phyloP scores from a whole-genome alignment of 2,329 filamentous ascomycete species.

The Aspergillus sp. region DNA sequence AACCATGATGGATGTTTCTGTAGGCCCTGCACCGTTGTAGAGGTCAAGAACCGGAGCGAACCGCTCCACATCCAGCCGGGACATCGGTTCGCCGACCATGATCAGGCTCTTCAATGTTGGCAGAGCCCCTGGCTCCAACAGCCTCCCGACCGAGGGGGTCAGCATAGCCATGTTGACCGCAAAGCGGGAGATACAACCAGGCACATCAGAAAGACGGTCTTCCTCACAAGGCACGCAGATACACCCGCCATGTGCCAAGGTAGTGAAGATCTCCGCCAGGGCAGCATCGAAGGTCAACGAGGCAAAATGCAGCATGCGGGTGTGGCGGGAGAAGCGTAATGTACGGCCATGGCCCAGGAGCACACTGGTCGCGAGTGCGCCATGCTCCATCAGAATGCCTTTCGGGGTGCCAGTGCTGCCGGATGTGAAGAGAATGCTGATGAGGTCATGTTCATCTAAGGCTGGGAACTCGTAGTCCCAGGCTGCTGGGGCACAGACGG shows the following conservation, averaged over 20 bases:
- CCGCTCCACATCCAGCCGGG: neutral
- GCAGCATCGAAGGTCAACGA: constrained; percentile 45
- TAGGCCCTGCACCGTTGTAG: neutral
- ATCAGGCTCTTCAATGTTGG: neutral
- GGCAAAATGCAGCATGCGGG: constrained; percentile 37
- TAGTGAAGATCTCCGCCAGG: constrained; percentile 36
- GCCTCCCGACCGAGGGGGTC: neutral
- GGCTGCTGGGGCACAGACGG: neutral
- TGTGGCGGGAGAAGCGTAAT: neutral
- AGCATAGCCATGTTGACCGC: neutral
- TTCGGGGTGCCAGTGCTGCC: neutral
- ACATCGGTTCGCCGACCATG: neutral
- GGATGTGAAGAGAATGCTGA: neutral
- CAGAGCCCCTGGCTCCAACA: neutral
- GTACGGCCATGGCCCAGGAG: neutral
- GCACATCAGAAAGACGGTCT: constrained; percentile 41
- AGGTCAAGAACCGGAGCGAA: neutral
- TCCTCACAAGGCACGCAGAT: constrained; percentile 47
- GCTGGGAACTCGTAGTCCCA: neutral
- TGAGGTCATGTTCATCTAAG: neutral
- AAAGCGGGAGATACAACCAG: neutral
- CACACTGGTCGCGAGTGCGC: neutral
- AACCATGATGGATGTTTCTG: neutral
- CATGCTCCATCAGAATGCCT: neutral
- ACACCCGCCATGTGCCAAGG: constrained; percentile 44